These are phyloP conservation scores for Citrus maxima DNA, from an alignment of 345 rosid genomes.

Conservation along the genomic window DNA sequence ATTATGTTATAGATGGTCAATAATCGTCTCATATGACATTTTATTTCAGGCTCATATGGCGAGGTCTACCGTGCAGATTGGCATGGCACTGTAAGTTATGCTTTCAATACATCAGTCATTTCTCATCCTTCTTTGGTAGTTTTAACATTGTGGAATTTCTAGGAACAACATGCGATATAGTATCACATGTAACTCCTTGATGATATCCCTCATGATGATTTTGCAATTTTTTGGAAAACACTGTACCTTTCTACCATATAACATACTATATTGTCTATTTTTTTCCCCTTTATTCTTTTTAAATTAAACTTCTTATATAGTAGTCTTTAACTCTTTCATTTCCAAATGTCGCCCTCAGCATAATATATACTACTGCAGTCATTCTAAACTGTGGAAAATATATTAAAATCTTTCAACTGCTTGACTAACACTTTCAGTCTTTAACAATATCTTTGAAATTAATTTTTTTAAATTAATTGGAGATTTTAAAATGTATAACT, in stretches of 20 bases:
- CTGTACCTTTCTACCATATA: neutral
- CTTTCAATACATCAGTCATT: neutral
- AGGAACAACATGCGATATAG: neutral
- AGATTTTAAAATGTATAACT: constrained; percentile 1
- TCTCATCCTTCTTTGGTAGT: neutral
- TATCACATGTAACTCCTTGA: constrained; percentile 2
- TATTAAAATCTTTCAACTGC: constrained; percentile 7
- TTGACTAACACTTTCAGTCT: neutral
- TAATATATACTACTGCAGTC: neutral
- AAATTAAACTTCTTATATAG: neutral
- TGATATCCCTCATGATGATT: neutral
- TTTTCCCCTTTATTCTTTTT: too few species aligned
- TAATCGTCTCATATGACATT: neutral
- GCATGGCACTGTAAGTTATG: constrained; percentile 90
- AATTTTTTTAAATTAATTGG: neutral
- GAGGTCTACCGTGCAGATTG: constrained; percentile 91
- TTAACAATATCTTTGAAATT: neutral
- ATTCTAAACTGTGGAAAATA: neutral
- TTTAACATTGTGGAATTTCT: neutral
- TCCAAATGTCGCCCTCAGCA: neutral
- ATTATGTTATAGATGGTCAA: neutral
- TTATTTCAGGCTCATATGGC: constrained; percentile 83
- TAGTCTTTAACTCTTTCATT: neutral
- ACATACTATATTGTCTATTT: too few species aligned
- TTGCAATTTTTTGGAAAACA: neutral